Evolutionary conservation across 768 basidiomycete species (phyloP).

Genomic region (Inosperma sp.): DNA sequence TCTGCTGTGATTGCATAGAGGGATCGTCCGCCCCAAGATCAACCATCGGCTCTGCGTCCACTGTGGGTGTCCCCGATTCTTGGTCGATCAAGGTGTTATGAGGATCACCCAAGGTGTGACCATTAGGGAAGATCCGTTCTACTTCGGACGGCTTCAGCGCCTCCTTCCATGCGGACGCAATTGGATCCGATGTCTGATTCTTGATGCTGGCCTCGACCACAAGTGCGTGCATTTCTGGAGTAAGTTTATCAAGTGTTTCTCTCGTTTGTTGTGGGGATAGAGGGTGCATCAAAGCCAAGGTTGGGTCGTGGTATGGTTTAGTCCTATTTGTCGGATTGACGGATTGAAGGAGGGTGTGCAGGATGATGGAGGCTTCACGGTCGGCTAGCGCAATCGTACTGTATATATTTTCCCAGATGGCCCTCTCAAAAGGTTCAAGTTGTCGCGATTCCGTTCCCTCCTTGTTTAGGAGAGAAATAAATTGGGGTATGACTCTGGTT

Average conservation of each 20-base stretch:
- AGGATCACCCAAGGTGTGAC: no score
- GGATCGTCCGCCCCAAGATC: no score
- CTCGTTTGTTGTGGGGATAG: slow-evolving; percentile 26
- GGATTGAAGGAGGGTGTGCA: slow-evolving; percentile 52
- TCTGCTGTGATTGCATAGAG: no score
- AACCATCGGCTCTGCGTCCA: no score
- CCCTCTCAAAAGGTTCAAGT: slow-evolving; percentile 34
- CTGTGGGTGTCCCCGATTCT: no score
- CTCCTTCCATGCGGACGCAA: slow-evolving; percentile 49
- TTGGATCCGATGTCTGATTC: slow-evolving; percentile 52
- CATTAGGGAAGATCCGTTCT: no score
- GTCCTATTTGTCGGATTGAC: slow-evolving; percentile 33
- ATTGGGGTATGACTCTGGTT: slow-evolving; percentile 61
- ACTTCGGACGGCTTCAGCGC: no score
- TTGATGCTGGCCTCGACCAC: slow-evolving; percentile 60
- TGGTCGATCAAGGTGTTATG: no score
- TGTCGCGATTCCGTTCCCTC: slow-evolving; percentile 16
- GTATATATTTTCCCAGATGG: slow-evolving; percentile 42
- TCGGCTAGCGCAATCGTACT: slow-evolving; percentile 43
- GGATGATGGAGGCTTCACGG: slow-evolving; percentile 52
- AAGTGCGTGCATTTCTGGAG: slow-evolving; percentile 59
- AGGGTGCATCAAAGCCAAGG: slow-evolving; percentile 37
- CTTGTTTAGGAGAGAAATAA: slow-evolving; percentile 41
- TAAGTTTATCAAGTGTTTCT: slow-evolving; percentile 39
- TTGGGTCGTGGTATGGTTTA: slow-evolving; percentile 30